A percentile compares a stretch with the other conserved stretches of the same genome.
Conservation (phyloP, 768 basidiomycete species). For the Russula dissimulans region DNA sequence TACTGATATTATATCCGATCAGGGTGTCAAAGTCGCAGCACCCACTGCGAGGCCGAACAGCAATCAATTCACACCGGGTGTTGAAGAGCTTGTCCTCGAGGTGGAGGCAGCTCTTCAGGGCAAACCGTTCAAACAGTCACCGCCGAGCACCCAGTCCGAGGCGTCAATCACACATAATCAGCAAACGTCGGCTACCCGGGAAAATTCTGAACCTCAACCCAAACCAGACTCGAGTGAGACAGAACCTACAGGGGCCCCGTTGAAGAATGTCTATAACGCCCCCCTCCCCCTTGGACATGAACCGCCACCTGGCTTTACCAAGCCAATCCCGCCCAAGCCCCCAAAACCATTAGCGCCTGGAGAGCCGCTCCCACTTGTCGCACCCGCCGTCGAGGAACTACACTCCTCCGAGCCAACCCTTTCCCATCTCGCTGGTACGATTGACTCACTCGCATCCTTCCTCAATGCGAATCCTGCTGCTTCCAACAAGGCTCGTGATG, state of each 20-base stretch:
- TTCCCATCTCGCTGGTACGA: conserved; percentile 82
- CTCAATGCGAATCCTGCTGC: conserved; percentile 65
- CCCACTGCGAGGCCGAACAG: conserved; percentile 37
- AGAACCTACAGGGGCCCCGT: conserved; percentile 17
- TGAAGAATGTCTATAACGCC: conserved; percentile 48
- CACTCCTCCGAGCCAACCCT: conserved; percentile 83
- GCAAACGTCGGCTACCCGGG: conserved; percentile 17
- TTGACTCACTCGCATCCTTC: conserved; percentile 84
- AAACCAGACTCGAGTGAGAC: neutral
- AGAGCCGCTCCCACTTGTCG: conserved; percentile 64
- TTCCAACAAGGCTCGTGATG: conserved; percentile 55
- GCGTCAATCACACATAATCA: conserved; percentile 23
- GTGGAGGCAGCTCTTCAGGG: conserved; percentile 63
- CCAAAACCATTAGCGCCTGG: conserved; percentile 25
- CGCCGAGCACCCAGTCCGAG: conserved; percentile 17
- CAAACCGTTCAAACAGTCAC: conserved; percentile 29
- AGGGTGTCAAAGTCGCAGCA: conserved; percentile 30
- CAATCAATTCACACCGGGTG: conserved; percentile 48
- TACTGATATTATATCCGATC: conserved; percentile 25
- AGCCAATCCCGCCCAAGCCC: conserved; percentile 46
- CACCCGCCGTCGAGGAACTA: conserved; percentile 68
- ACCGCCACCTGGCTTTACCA: conserved; percentile 80
- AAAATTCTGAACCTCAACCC: too few relatives aligned
- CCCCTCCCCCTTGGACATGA: conserved; percentile 91
- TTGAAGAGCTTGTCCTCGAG: conserved; percentile 56